Base-by-base conservation (phyloP, 257 asterid genomes). In the Solanum pimpinellifolium region DNA sequence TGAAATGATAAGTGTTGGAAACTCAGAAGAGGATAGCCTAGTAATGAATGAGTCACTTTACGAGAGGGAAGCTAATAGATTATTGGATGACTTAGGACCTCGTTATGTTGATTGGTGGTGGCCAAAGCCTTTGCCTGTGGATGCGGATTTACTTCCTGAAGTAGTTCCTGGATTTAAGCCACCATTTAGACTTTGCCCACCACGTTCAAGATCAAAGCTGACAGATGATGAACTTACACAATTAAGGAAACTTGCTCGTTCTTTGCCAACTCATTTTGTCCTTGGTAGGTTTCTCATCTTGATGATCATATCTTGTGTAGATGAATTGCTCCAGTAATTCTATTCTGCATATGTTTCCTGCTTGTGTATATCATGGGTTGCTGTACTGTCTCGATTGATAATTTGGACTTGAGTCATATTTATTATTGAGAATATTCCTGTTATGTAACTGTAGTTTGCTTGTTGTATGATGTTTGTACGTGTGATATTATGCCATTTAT, bases 21-120 rank as follows among this genome's bases (percentile, higher is more conserved):
- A 91, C 72, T 86, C 84, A 88, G 85, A 75, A 83, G 88, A 87
- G 90, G 93, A 89, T 87, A 90, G 70, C 87, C 56, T 88, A 47
- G 88, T 81, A 73, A 86, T 85, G 65, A 87, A 76, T 80, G 60
- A 90, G 74, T 90, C 99, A 41, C 94, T 97, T 13, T 95, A 92
- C 83, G 98, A 93, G 88, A 91, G 95, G 89, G 99, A 97, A 93
- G 89, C 91, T 74, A 98, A 97, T 92, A 90, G 98, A 89, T 91
- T 97, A 83, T 90, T 97, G 93, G 96, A 95, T 89, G 95, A 94
- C 66, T 88, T 97, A 88, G 99, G 99, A 68, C 98, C 99, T 31
- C 98, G 98, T 52, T 97, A 93, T 91, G 92, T 92, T 86, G 99
- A 95, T 89, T 95, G 99, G 99, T 97, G 99, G 99, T 88, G 90